phyloP scores from a whole-genome alignment of 176 grass and related monocot genomes.

The Ampelocalamus luodianensis region DNA sequence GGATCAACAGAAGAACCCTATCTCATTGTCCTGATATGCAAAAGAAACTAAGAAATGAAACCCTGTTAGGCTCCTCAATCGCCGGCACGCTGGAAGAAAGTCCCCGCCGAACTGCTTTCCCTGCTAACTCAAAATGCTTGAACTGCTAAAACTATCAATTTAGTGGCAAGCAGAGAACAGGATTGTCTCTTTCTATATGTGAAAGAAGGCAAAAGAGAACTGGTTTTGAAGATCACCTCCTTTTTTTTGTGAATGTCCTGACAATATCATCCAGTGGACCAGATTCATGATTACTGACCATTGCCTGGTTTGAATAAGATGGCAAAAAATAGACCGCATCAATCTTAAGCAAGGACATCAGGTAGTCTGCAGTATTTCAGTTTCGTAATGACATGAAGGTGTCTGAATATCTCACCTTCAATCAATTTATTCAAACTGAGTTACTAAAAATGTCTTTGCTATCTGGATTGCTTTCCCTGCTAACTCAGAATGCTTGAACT shows the following conservation, averaged over 20 bases:
- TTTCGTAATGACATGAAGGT: constrained; percentile 38
- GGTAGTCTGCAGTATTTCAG: constrained; percentile 37
- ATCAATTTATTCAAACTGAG: constrained; percentile 54
- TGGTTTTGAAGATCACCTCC: too few relatives aligned
- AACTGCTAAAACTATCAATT: constrained; percentile 67
- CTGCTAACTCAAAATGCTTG: constrained; percentile 91
- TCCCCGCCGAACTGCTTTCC: constrained; percentile 48
- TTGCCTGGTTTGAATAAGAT: constrained; percentile 80
- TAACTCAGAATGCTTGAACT: constrained; percentile 85
- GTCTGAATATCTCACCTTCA: constrained; percentile 81
- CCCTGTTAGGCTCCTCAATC: too few relatives aligned
- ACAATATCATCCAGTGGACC: not conserved
- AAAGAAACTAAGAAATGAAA: too few relatives aligned
- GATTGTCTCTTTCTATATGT: constrained; percentile 20
- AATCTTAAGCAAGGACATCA: constrained; percentile 39
- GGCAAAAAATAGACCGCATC: constrained; percentile 37
- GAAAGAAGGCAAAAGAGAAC: not conserved
- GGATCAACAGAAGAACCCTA: too few relatives aligned
- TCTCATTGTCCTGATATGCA: too few relatives aligned
- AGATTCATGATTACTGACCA: constrained; percentile 64
- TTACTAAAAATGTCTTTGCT: constrained; percentile 50
- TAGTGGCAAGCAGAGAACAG: constrained; percentile 20
- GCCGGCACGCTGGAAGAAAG: too few relatives aligned
- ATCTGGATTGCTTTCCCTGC: constrained; percentile 73
- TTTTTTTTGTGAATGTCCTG: too few relatives aligned